Percentiles rank a stretch among this genome's conserved stretches.
These are phyloP conservation scores for Monosporozyma servazzii DNA, from an alignment of 805 yeast genomes.

Conservation along the genomic window DNA sequence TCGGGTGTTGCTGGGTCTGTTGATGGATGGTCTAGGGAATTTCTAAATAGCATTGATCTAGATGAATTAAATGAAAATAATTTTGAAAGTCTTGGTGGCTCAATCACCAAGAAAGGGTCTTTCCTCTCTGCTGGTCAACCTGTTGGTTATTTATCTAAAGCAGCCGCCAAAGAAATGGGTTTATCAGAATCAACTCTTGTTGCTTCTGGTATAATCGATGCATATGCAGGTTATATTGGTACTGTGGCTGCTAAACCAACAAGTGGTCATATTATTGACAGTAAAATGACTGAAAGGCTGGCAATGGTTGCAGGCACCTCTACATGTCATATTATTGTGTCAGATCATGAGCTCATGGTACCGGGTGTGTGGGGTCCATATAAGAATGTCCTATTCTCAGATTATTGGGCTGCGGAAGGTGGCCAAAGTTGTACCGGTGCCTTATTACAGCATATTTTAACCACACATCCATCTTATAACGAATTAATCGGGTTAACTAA, in stretches of 20 bases:
- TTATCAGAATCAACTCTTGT: conserved; percentile 71
- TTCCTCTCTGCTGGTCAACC: conserved; percentile 84
- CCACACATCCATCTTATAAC: conserved; percentile 83
- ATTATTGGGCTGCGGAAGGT: conserved; percentile 94
- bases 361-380: conserved; percentile 99
- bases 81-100: conserved; percentile 76
- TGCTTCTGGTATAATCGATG: conserved; percentile 94
- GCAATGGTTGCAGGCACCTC: conserved; percentile 99
- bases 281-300: conserved; percentile 46
- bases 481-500: conserved; percentile 19
- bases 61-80: conserved; percentile 70
- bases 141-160: conserved; percentile 60
- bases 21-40: conserved; percentile 86
- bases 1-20: conserved; percentile 78
- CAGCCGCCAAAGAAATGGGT: conserved; percentile 77
- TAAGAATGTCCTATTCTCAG: conserved; percentile 83
- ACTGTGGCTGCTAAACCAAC: conserved; percentile 83
- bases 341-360: conserved; percentile 77
- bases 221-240: conserved; percentile 98
- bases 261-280: conserved; percentile 32
- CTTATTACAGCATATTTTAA: conserved; percentile 74
- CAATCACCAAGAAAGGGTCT: conserved; percentile 35
- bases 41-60: conserved; percentile 57
- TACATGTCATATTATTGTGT: conserved; percentile 88
- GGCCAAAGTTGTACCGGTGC: conserved; percentile 99